A percentile compares a stretch with the other conserved stretches of the same genome.
phyloP scores from a whole-genome alignment of 805 yeast species.

The Maudiozyma turicensis region DNA sequence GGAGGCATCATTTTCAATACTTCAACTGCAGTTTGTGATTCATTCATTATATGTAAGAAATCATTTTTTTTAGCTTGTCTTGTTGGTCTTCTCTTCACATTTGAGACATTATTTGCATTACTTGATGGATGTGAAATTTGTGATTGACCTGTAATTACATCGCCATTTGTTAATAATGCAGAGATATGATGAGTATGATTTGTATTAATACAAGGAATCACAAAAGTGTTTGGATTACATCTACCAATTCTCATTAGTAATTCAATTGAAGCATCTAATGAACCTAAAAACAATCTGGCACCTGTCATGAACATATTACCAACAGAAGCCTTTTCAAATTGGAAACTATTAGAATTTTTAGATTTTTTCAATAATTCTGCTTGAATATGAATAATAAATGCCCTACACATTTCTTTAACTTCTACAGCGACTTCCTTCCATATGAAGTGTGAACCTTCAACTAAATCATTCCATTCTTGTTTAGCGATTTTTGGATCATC shows the following conservation, averaged over 20 bases:
- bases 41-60: neutral
- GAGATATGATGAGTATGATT: conserved; percentile 81
- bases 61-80: neutral
- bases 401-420: conserved; percentile 59
- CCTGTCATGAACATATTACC: conserved; percentile 84
- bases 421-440: conserved; percentile 44
- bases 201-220: conserved; percentile 76
- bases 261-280: conserved; percentile 77
- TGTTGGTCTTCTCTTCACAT: conserved; percentile 8
- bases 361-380: conserved; percentile 62
- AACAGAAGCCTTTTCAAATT: conserved; percentile 68
- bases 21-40: neutral
- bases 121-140: conserved; percentile 79
- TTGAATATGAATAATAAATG: conserved; percentile 71
- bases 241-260: conserved; percentile 49
- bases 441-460: conserved; percentile 64
- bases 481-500: conserved; percentile 39
- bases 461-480: conserved; percentile 63
- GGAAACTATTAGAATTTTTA: conserved; percentile 38
- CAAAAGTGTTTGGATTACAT: conserved; percentile 38
- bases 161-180: conserved; percentile 61
- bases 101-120: neutral
- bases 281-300: conserved; percentile 70
- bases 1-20: neutral
- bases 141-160: conserved; percentile 77